Percentiles rank a stretch among this genome's conserved stretches.
Evolutionary conservation across 176 grass and related monocot genomes (phyloP).

Genomic region (Oryza punctata): DNA sequence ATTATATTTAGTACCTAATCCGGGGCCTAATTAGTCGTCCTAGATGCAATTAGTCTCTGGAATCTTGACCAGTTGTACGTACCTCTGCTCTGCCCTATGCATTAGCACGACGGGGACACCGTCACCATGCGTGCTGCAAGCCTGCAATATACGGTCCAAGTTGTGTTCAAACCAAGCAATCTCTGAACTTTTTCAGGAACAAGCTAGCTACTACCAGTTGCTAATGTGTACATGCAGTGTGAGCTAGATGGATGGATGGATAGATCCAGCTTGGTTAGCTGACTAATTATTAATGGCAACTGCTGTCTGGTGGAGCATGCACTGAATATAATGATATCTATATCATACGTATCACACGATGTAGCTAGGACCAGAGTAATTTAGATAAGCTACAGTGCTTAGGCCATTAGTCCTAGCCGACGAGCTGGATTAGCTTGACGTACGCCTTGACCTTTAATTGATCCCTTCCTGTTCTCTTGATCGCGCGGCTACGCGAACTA

Average conservation of each 20-base stretch:
- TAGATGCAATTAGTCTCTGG: background rate
- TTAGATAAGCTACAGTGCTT: too few relatives aligned
- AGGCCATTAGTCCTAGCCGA: background rate
- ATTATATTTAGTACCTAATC: constrained; percentile 25
- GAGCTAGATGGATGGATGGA: background rate
- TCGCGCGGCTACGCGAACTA: background rate
- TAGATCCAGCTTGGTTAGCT: constrained; percentile 7
- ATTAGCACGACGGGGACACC: background rate
- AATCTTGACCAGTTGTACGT: constrained; percentile 30
- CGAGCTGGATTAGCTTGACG: constrained; percentile 7
- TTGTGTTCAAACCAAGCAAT: constrained; percentile 41
- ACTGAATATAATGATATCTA: background rate
- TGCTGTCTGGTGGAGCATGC: background rate
- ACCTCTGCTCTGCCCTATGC: constrained; percentile 1
- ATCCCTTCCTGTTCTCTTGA: background rate
- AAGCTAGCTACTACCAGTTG: background rate
- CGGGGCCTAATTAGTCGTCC: background rate
- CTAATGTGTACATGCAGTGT: background rate
- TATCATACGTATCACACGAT: background rate
- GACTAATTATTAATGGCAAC: background rate
- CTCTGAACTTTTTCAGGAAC: constrained; percentile 2
- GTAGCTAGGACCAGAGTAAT: background rate
- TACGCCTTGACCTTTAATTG: constrained; percentile 31
- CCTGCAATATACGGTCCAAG: background rate
- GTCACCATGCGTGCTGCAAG: background rate